phyloP scores from a whole-genome alignment of 2,329 filamentous ascomycete genomes.

The Clonostachys sp. region DNA sequence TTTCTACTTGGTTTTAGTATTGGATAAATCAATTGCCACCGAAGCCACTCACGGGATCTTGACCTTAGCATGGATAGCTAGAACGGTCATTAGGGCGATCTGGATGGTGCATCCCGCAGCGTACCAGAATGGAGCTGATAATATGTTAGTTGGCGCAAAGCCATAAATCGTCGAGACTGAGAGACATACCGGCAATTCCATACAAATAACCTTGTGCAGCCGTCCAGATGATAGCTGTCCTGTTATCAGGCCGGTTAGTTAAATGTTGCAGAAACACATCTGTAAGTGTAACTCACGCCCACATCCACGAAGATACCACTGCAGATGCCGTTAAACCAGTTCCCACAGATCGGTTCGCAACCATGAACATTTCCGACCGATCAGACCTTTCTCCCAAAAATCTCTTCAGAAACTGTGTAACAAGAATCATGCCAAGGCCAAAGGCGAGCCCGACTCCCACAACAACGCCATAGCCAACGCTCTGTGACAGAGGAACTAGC shows the following conservation, averaged over 20 bases:
- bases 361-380: constrained; percentile 85
- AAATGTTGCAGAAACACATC: no score
- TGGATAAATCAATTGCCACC: no score
- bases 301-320: constrained; percentile 92
- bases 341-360: constrained; percentile 83
- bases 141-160: constrained; percentile 1
- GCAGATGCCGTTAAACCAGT: constrained; percentile 83
- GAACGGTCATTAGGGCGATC: constrained; percentile 83
- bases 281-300: constrained; percentile 67
- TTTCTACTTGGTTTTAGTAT: constrained; percentile 67
- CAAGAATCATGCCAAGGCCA: constrained; percentile 59
- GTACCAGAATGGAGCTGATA: constrained; percentile 52
- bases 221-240: no score
- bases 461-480: constrained; percentile 74
- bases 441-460: constrained; percentile 71
- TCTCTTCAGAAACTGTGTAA: constrained; percentile 63
- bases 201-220: no score
- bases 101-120: constrained; percentile 74
- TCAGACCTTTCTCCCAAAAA: constrained; percentile 66
- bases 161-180: constrained; percentile 82
- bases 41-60: no score
- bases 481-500: constrained; percentile 41
- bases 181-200: constrained; percentile 17
- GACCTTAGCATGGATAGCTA: constrained; percentile 49
- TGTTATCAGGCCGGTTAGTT: no score